A percentile compares a stretch with the other conserved stretches of the same genome.
These are phyloP conservation scores for Saccharomycopsis crataegensis DNA, from an alignment of 1,139 yeast genomes.

Conservation along the genomic window DNA sequence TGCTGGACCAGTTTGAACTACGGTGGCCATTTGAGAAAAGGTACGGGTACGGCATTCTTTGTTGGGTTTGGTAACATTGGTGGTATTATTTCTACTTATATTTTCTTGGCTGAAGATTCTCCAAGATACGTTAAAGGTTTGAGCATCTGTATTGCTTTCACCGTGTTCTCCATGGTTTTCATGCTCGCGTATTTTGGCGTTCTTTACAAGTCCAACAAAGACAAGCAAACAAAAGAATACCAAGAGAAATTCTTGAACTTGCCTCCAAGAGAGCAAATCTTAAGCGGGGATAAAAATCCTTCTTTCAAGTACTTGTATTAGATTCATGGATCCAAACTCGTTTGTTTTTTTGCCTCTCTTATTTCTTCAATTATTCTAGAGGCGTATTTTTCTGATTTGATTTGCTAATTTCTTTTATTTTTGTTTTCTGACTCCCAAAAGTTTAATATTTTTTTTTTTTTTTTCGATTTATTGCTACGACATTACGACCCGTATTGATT, in stretches of 20 bases:
- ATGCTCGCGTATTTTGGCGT: slow-evolving; percentile 4
- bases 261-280: slow-evolving; percentile 13
- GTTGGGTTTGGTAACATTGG: slow-evolving; percentile 82
- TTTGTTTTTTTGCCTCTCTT: background rate
- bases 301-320: slow-evolving; percentile 15
- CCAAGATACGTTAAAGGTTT: slow-evolving; percentile 57
- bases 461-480: no score
- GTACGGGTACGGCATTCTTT: slow-evolving; percentile 70
- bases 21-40: slow-evolving; percentile 64
- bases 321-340: background rate
- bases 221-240: slow-evolving; percentile 9
- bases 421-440: background rate
- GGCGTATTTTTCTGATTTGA: background rate
- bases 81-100: slow-evolving; percentile 65
- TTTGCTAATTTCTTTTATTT: background rate
- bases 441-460: no score
- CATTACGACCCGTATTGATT: no score
- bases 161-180: slow-evolving; percentile 14
- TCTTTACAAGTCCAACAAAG: slow-evolving; percentile 9
- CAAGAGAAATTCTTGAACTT: slow-evolving; percentile 8
- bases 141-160: slow-evolving; percentile 20
- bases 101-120: slow-evolving; percentile 51
- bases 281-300: slow-evolving; percentile 19
- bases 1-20: slow-evolving; percentile 59
- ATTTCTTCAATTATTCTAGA: background rate